Evolutionary conservation across 305 asterid genomes (phyloP).

Genomic region (Fraxinus greggii): DNA sequence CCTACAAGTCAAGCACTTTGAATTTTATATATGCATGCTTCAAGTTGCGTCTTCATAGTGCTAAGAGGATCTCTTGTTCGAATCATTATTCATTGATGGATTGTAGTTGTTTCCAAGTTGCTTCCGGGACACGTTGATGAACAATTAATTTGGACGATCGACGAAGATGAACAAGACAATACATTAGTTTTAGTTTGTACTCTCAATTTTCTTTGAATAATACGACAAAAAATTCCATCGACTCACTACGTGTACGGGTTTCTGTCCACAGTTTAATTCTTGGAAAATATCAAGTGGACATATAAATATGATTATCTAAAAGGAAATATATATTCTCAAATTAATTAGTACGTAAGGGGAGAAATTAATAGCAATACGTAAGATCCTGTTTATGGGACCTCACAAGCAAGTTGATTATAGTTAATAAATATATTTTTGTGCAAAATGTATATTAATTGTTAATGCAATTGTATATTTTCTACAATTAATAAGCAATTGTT

Average conservation of each 20-base stretch:
- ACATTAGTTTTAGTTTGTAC: too few relatives aligned
- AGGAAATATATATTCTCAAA: too few relatives aligned
- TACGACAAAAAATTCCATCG: neutral
- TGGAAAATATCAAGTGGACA: neutral
- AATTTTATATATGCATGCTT: neutral
- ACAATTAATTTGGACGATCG: neutral
- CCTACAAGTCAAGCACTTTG: neutral
- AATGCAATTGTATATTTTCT: neutral
- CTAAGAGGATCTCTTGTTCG: slow-evolving; percentile 1
- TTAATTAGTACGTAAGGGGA: neutral
- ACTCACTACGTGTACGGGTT: neutral
- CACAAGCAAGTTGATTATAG: neutral
- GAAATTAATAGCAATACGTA: neutral
- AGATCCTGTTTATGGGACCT: neutral
- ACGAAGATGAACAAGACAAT: neutral
- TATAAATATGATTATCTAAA: too few relatives aligned
- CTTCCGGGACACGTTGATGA: neutral
- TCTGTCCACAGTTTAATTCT: neutral
- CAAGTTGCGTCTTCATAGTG: neutral
- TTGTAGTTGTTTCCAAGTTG: neutral
- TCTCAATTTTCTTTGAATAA: too few relatives aligned
- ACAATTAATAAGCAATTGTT: too few relatives aligned
- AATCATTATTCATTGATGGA: neutral
- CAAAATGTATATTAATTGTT: too few relatives aligned
- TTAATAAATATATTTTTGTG: too few relatives aligned